Evolutionary conservation across 2,329 filamentous ascomycete species (phyloP).

Genomic region (Diaporthe sp.): DNA sequence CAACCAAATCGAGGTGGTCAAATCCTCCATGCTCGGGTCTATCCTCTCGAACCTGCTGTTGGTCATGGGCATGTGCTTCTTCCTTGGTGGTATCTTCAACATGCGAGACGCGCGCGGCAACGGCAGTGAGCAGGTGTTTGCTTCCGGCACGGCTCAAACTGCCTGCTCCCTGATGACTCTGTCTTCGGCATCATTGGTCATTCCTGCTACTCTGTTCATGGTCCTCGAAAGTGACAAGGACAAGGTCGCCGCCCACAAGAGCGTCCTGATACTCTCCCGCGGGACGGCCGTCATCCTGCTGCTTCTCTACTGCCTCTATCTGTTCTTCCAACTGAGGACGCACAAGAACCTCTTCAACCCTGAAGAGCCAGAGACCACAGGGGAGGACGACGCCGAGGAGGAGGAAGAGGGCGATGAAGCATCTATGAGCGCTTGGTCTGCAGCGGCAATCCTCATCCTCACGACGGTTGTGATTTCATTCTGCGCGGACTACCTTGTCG

Average conservation of each 20-base stretch:
- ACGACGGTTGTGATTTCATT: conserved; percentile 79
- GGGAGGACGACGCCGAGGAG: conserved; percentile 53
- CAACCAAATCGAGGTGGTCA: conserved; percentile 94
- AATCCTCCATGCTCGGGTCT: conserved; percentile 96
- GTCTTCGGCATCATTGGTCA: conserved; percentile 82
- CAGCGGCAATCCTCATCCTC: conserved; percentile 75
- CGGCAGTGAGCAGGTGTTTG: conserved; percentile 79
- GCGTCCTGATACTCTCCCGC: conserved; percentile 80
- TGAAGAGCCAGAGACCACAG: conserved; percentile 53
- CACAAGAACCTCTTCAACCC: conserved; percentile 80
- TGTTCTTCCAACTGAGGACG: conserved; percentile 83
- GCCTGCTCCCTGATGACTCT: conserved; percentile 82
- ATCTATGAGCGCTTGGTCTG: conserved; percentile 74
- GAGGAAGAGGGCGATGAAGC: conserved; percentile 60
- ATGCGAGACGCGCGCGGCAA: conserved; percentile 68
- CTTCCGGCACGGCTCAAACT: conserved; percentile 82
- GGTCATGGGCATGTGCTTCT: conserved; percentile 85
- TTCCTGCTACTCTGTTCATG: conserved; percentile 72
- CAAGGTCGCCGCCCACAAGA: conserved; percentile 55
- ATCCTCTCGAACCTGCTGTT: conserved; percentile 95
- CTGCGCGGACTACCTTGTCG: conserved; percentile 84
- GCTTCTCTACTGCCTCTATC: conserved; percentile 81
- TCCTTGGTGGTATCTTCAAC: conserved; percentile 79
- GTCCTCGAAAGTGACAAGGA: conserved; percentile 50
- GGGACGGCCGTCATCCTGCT: conserved; percentile 83